Base-by-base conservation (phyloP, 208 protist species). In the Acanthamoeba rhysodes region DNA sequence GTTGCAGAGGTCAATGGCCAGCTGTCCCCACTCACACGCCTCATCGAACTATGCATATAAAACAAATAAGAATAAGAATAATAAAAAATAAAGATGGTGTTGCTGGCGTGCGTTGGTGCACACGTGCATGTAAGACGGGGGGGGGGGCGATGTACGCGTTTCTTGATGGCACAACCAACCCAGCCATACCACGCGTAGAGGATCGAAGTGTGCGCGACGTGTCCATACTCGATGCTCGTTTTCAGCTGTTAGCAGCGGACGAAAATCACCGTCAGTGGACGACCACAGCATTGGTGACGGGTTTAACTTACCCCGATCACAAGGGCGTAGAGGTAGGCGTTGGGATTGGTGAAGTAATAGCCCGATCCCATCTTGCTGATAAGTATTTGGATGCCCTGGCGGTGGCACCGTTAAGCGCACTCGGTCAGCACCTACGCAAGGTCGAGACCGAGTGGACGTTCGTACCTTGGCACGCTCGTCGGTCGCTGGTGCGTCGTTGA, bases 111-210 rank as follows among this genome's bases (percentile, higher is more conserved):
- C n/a, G n/a, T n/a, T n/a, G n/a, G n/a, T n/a, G n/a, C n/a, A n/a
- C n/a, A n/a, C n/a, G n/a, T n/a, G n/a, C n/a, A n/a, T n/a, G n/a
- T n/a, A n/a, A n/a, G n/a, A n/a, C n/a, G n/a, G n/a, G n/a, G n/a
- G n/a, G 14, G 9, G 64, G 34, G 14, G 64, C 1, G 37, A 9
- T 6, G n/a, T 50, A 5, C 22, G 9, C 34, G 16, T 57, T 68
- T 32, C 37, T 29, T n/a, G 10, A 93, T 78, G 41, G 66, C 66
- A 24, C 88, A 93, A 4, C 59, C 88, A 59, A 14, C n/a, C 88
- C 88, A 93, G 7, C 29, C 88, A 16, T 93, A 93, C 88, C 88
- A 93, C 45, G 57, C 88, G 45, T 59, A 93, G 64, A 93, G 29
- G 6, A 80, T 41, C 22, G 88, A 55, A 0, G 88, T 62, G 50